These are phyloP conservation scores for Terana coerulea DNA, from an alignment of 768 basidiomycete genomes.

Conservation along the genomic window DNA sequence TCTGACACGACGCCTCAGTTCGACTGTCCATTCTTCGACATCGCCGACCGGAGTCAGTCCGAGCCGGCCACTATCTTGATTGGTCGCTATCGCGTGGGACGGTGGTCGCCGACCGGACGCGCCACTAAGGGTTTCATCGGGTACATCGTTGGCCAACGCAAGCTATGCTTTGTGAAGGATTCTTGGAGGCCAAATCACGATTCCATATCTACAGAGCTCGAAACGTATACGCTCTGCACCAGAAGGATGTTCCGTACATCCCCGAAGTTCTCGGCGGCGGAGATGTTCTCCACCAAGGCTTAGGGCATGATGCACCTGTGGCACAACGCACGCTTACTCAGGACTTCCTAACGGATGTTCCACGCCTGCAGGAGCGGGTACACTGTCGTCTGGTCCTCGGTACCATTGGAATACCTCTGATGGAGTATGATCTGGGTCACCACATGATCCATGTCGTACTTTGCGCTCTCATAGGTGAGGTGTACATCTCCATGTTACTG, in stretches of 20 bases:
- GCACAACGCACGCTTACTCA: not conserved
- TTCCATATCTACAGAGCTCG: not conserved
- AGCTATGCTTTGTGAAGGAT: constrained; percentile 5
- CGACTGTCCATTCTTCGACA: not conserved
- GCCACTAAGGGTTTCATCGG: not conserved
- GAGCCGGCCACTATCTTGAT: not conserved
- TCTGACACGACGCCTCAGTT: not conserved
- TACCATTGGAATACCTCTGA: not conserved
- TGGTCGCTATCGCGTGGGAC: not conserved
- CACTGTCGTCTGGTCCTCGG: not conserved
- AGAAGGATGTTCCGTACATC: not conserved
- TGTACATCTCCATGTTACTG: not conserved
- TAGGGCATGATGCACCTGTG: not conserved
- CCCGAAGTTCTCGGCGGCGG: not conserved
- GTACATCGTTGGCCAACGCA: not conserved
- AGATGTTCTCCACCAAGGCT: not conserved
- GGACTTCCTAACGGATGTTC: not conserved
- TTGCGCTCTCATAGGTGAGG: constrained; percentile 1
- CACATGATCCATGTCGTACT: not conserved
- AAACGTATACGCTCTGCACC: not conserved
- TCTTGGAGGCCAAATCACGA: not conserved
- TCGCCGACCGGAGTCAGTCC: not conserved
- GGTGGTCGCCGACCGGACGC: not conserved
- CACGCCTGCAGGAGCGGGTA: not conserved
- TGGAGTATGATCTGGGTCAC: not conserved